Evolutionary conservation across 2,329 filamentous ascomycete genomes (phyloP), one percentile per base, ranked within the genome.

Genomic region (Tolypocladium pustulatum): DNA sequence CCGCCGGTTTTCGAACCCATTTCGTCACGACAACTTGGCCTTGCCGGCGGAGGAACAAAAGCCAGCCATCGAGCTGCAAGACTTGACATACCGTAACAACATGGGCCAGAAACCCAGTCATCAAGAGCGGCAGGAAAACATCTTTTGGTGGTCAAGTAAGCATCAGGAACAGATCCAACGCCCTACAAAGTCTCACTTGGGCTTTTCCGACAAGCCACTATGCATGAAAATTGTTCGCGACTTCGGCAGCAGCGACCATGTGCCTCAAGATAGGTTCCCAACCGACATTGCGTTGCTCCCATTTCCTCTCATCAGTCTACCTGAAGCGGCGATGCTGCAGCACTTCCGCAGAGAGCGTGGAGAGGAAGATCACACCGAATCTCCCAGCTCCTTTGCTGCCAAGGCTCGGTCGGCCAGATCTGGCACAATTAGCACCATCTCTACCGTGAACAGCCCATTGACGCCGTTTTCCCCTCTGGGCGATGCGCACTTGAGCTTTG

Each of bases 311-410:
- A 70, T 75, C 54, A 73, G 72, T 57, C 63, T 75, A 20, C 68
- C 69, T 1, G 72, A 74, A 40, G 73, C 73, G 17, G 71, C 72
- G 2, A 66, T 66, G 60, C 34, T 71, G 22, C 73, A 74, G 53
- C 65, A 66, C 9, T 64, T 67, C 30, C 69, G 72, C 25, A 61
- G 70, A 46, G 65, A 69, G 22, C 60, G 69, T 17, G 72, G 72
- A 8, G 70, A 74, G 54, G 72, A 74, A 57, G 73, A 75, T 40
- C 71, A 74, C 54, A 74, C 70, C 0, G 67, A 72, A 38, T 59
- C 63, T 4, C 65, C 62, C 2, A 59, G 61, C 1, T 67, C 65
- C 0, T 73, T 73, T 59, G 66, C 64, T 3, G 63, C 64, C 30
- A 68, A 63, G 57, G 64, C 61, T 10, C 66, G 68, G 49, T 69